These are phyloP conservation scores for Candida vartiovaarae DNA, from an alignment of 805 yeast genomes.

Conservation along the genomic window DNA sequence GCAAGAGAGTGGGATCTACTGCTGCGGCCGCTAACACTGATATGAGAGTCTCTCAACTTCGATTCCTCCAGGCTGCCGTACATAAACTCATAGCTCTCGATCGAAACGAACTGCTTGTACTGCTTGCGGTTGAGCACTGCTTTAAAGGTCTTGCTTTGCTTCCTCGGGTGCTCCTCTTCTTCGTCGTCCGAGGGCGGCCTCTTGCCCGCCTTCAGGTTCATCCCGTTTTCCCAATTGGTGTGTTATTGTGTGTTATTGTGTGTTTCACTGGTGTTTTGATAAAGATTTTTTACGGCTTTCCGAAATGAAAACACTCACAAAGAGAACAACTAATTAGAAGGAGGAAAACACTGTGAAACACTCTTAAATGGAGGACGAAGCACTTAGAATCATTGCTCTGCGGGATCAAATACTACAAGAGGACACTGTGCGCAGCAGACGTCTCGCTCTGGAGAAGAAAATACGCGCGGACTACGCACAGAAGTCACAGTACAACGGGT, in stretches of 20 bases:
- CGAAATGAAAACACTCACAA: background rate
- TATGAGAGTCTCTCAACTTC: background rate
- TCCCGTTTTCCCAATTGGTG: no score
- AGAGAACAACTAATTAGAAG: background rate
- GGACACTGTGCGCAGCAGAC: conserved; percentile 3
- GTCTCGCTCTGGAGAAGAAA: conserved; percentile 15
- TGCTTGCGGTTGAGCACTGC: background rate
- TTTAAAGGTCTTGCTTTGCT: background rate
- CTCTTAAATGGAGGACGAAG: conserved; percentile 3
- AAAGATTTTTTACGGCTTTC: no score
- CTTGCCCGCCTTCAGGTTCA: no score
- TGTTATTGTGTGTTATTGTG: no score
- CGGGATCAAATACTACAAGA: conserved; percentile 10
- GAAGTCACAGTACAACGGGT: conserved; percentile 18
- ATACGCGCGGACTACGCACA: conserved; percentile 13
- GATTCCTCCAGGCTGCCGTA: background rate
- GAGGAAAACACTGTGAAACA: background rate
- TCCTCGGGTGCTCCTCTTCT: background rate
- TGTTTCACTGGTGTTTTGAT: no score
- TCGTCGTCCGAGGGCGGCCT: no score
- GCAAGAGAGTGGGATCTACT: background rate
- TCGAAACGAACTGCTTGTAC: background rate
- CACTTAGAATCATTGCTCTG: conserved; percentile 10
- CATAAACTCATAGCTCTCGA: conserved; percentile 1
- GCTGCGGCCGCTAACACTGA: background rate